A percentile compares a stretch with the other conserved stretches of the same genome.
phyloP scores from a whole-genome alignment of 2,329 filamentous ascomycete species.

The Pyricularia grisea region DNA sequence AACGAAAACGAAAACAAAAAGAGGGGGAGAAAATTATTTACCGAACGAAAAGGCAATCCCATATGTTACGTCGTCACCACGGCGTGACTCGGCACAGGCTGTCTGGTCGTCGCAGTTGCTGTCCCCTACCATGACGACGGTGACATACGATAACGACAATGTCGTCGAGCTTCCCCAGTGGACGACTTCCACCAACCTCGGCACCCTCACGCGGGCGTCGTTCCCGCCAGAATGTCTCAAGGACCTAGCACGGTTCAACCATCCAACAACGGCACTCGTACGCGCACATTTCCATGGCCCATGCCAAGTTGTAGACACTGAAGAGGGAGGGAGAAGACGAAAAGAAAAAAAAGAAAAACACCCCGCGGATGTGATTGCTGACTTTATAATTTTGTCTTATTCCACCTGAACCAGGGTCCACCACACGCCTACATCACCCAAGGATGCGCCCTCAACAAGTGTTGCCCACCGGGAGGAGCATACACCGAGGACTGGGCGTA shows the following conservation, averaged over 20 bases:
- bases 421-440: neutral
- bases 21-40: neutral
- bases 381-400: neutral
- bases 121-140: neutral
- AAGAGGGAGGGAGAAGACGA: no score
- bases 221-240: neutral
- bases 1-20: neutral
- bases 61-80: neutral
- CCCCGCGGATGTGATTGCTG: neutral
- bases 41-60: neutral
- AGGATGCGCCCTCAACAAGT: neutral
- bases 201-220: neutral
- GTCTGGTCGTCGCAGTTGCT: neutral
- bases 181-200: neutral
- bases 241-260: neutral
- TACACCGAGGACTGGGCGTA: neutral
- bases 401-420: neutral
- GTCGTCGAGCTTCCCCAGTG: neutral
- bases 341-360: neutral
- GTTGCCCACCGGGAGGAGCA: neutral
- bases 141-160: neutral
- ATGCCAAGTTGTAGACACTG: no score
- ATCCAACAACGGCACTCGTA: neutral
- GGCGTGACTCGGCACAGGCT: neutral
- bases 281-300: no score